Base-by-base conservation (phyloP, 345 rosid genomes). In the Aurinia saxatilis region DNA sequence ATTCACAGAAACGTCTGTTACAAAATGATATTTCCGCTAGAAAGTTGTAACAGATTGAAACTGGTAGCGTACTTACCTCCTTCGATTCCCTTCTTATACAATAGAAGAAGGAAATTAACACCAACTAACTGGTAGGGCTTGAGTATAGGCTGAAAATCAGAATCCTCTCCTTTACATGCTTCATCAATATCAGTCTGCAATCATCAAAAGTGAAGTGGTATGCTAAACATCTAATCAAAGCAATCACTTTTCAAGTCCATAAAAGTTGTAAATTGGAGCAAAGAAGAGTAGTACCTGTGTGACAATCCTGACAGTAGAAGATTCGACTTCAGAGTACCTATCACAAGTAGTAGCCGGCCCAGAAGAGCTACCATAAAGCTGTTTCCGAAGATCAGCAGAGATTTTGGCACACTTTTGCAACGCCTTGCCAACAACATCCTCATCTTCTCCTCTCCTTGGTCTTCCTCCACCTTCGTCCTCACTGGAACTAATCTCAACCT, bases 51-150 rank as follows among this genome's bases (percentile, higher is more conserved):
- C 14, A 59, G 18, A 57, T 63, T 13, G 0, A 64, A 54, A 29
- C 37, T 12, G 38, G 38, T 31, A 51, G 39, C 54, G 27, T 41
- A 15, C 42, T 34, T 79, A 93, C 99, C 99, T 85, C 96, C 97
- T 16, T 84, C 96, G 36, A 93, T 81, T 45, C 91, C 79, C 79
- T 84, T 90, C 46, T 85, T 75, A 42, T 93, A 80, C 75, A 93
- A 67, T n/a, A 87, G 58, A 65, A 93, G 95, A 77, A 93, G 99
- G 83, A 93, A 93, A 70, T 87, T 93, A 63, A 93, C 97, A 50
- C 97, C 99, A 65, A 87, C 96, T 30, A 93, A 80, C 72, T 93
- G 96, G 60, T 90, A 90, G 38, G 97, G 97, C 76, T 90, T 90
- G 68, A 93, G 90, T 66, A 90, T 60, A 35, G 95, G 96, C 82